Percentiles rank a stretch among this genome's conserved stretches.
These are phyloP conservation scores for Rhynchosporium graminicola DNA, from an alignment of 2,329 filamentous ascomycete genomes.

Conservation along the genomic window DNA sequence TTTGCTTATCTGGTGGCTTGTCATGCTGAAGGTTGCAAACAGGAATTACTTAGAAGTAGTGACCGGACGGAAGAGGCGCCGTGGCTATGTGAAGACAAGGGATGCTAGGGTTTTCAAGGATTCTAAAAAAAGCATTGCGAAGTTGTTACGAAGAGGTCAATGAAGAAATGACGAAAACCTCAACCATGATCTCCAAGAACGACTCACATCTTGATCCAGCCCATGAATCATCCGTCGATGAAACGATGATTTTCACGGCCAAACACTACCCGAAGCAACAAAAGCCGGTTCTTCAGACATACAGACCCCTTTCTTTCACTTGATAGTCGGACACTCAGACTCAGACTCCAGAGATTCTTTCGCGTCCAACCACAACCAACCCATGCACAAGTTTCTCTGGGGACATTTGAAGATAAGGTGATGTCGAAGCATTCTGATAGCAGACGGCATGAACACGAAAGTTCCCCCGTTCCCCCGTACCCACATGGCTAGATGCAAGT, in stretches of 20 bases:
- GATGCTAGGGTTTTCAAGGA: not conserved
- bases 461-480: not conserved
- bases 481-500: not conserved
- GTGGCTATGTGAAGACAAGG: not conserved
- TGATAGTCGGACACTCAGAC: not conserved
- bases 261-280: slow-evolving; percentile 3
- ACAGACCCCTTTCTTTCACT: not conserved
- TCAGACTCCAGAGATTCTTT: not conserved
- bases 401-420: not conserved
- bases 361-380: not conserved
- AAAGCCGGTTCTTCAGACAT: not conserved
- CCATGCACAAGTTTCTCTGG: not conserved
- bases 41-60: no score
- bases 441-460: slow-evolving; percentile 15
- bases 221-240: not conserved
- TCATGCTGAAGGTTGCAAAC: not conserved
- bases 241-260: slow-evolving; percentile 2
- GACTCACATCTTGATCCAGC: not conserved
- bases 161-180: not conserved
- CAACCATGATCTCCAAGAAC: not conserved
- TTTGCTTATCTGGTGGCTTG: not conserved
- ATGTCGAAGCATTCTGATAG: not conserved
- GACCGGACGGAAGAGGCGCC: not conserved
- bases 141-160: no score
- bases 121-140: not conserved